A percentile compares a stretch with the other conserved stretches of the same genome.
Evolutionary conservation across 495 filamentous ascomycete genomes (phyloP).

Genomic region (Penicillium manginii): DNA sequence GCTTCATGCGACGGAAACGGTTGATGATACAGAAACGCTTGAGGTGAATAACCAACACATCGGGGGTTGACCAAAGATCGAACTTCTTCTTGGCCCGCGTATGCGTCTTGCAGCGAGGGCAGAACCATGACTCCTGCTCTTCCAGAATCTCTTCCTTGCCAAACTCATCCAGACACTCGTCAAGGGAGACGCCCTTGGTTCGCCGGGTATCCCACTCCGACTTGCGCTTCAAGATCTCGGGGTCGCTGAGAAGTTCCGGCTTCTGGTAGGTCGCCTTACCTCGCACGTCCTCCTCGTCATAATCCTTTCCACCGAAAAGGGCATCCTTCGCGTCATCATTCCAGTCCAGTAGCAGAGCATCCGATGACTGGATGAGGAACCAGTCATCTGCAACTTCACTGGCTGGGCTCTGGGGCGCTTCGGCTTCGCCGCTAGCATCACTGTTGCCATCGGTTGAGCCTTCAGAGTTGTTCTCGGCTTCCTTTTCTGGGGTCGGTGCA

Average conservation of each 20-base stretch:
- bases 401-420: constrained; percentile 16
- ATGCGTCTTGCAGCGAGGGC: constrained; percentile 91
- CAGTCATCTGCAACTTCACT: constrained; percentile 22
- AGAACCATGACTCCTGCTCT: constrained; percentile 95
- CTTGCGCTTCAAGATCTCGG: constrained; percentile 64
- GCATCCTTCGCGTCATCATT: constrained; percentile 62
- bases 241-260: constrained; percentile 62
- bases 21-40: constrained; percentile 81
- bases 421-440: constrained; percentile 17
- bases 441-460: constrained; percentile 21
- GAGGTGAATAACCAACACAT: constrained; percentile 91
- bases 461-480: constrained; percentile 15
- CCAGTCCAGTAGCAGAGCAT: constrained; percentile 89
- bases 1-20: constrained; percentile 73
- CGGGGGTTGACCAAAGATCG: constrained; percentile 93
- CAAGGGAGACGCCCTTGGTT: constrained; percentile 77
- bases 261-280: constrained; percentile 56
- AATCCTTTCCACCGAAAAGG: constrained; percentile 63
- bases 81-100: constrained; percentile 92
- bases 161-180: constrained; percentile 92
- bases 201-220: constrained; percentile 61
- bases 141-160: constrained; percentile 89
- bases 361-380: constrained; percentile 72
- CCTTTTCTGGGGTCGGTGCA: neutral
- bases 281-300: constrained; percentile 48